Evolutionary conservation across 2,329 filamentous ascomycete genomes (phyloP), one percentile per base, ranked within the genome.

Genomic region (Trichoderma sp.): DNA sequence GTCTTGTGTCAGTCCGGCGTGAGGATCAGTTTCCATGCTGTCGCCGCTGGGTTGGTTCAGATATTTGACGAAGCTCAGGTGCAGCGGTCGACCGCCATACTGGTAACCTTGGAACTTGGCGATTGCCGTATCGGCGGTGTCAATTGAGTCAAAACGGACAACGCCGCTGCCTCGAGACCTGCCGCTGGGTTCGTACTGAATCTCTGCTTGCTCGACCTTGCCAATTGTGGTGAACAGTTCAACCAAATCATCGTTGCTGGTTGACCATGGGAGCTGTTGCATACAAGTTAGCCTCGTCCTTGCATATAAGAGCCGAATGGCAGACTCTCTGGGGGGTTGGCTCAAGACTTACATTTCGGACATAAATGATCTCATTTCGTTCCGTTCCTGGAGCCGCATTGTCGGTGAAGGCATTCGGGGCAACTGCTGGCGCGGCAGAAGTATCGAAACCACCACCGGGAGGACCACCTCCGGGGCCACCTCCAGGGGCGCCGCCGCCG

Each of bases 191-290:
- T 99, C 96, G 77, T 99, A 98, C 81, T 99, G 96, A 68, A 99
- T 98, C 82, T 99, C 96, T n/a, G 96, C 96, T 76, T 96, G 94
- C 76, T 97, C 94, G 70, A 99, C 96, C 80, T 97, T 97, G 72
- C 96, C 96, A 76, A 99, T 99, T 13, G 96, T 99, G 21, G 92
- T 94, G 84, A 99, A 99, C 24, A 99, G 87, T 79, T 99, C 96
- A 68, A 98, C 89, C 30, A 99, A 85, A 80, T 99, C 96, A 72
- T 99, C 96, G 77, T 99, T 98, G 84, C 94, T 97, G 18, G 96
- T 99, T 32, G 96, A 98, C 96, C 96, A 99, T 14, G 96, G 96
- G 72, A 99, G 88, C 94, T 97, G 75, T 49, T 49, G 18, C 16
- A 26, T 13, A n/a, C 26, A 24, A 39, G 52, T 64, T 16, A 68